phyloP scores from a whole-genome alignment of 352 stramenopile species.

The Phytophthora pini region DNA sequence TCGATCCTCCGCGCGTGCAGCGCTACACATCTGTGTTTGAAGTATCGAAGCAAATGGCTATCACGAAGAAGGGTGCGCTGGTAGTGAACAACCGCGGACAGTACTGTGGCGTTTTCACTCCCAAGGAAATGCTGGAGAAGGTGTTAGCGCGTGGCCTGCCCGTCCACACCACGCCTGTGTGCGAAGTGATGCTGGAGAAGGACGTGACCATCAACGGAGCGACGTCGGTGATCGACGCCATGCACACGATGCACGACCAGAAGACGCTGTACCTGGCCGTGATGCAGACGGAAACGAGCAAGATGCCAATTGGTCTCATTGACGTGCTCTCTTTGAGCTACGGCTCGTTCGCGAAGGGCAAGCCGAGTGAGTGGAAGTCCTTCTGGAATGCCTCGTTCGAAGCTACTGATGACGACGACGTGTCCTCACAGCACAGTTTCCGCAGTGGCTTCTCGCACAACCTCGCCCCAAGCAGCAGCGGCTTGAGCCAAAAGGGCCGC shows the following conservation, averaged over 20 bases:
- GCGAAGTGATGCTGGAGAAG: constrained; percentile 90
- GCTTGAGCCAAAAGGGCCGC: constrained; percentile 47
- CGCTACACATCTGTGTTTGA: constrained; percentile 93
- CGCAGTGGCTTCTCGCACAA: constrained; percentile 76
- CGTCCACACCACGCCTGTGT: constrained; percentile 93
- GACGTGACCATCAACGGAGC: constrained; percentile 70
- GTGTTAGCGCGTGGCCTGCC: constrained; percentile 93
- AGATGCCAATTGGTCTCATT: constrained; percentile 78
- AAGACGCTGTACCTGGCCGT: constrained; percentile 88
- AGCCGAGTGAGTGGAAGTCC: constrained; percentile 86
- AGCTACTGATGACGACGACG: constrained; percentile 73
- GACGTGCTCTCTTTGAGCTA: constrained; percentile 91
- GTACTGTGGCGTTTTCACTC: constrained; percentile 97
- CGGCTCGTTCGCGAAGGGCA: constrained; percentile 89
- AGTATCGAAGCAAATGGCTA: constrained; percentile 94
- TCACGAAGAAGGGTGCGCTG: constrained; percentile 94
- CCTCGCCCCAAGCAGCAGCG: constrained; percentile 40
- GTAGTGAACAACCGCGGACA: constrained; percentile 94
- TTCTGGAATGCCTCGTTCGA: constrained; percentile 93
- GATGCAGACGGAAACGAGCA: constrained; percentile 71
- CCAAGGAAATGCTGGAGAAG: constrained; percentile 97
- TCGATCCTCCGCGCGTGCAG: constrained; percentile 80
- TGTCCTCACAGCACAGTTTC: constrained; percentile 85
- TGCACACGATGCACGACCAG: constrained; percentile 90
- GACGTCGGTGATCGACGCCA: constrained; percentile 85